Percentiles rank a stretch among this genome's conserved stretches.
phyloP scores from a whole-genome alignment of 257 asterid genomes.

The Jasminum sambac region DNA sequence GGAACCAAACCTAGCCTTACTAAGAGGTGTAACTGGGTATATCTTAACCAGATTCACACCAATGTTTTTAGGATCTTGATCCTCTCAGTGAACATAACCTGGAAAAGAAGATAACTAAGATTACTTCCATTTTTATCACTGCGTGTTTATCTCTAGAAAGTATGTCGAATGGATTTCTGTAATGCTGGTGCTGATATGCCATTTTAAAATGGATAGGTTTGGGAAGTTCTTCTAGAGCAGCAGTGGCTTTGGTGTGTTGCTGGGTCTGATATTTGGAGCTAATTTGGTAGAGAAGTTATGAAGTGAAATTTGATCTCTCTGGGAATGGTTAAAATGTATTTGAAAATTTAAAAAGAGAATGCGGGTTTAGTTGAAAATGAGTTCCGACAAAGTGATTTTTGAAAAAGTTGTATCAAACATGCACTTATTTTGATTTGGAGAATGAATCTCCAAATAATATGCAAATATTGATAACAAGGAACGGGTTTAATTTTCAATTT shows the following conservation, averaged over 20 bases:
- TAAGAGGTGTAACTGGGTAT: background rate
- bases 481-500: background rate
- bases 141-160: background rate
- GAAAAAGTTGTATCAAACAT: no score
- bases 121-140: background rate
- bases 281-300: no score
- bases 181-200: background rate
- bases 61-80: background rate
- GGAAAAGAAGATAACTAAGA: background rate
- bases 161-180: background rate
- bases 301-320: no score
- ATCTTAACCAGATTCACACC: background rate
- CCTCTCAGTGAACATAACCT: background rate
- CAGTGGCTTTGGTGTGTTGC: background rate
- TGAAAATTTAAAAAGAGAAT: no score
- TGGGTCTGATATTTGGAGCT: background rate
- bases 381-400: no score
- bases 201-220: background rate
- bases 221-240: background rate
- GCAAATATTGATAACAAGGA: background rate
- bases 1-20: background rate
- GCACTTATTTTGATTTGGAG: background rate
- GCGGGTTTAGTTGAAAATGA: no score
- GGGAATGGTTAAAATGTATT: no score
- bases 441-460: background rate